Base-by-base conservation (phyloP, 495 filamentous ascomycete species). In the Tricharina praecox region DNA sequence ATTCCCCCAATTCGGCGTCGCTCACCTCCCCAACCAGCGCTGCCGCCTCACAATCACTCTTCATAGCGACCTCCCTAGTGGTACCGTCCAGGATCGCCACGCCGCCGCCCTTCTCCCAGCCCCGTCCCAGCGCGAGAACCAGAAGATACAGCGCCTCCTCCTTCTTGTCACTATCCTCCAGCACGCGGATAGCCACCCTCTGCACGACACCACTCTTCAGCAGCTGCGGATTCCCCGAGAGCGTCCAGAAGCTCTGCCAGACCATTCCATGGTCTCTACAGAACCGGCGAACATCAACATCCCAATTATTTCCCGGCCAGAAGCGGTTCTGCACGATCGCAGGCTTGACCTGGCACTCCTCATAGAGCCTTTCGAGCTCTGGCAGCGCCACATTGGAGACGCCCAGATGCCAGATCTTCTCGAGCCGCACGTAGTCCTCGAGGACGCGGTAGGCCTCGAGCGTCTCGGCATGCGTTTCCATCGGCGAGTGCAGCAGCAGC, bases 161-260 rank as follows among this genome's bases (percentile, higher is more conserved):
- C 1, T 69, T 64, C 4, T 58, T 68, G 18, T 76, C 71, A 0
- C 56, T 53, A 2, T 62, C 59, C n/a, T 53, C 57, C 20, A 24
- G 13, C 25, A 46, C 18, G 15, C 19, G 33, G 11, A 60, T 39
- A 11, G 74, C 74, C 18, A 88, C 54, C 9, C 55, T 59, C 48
- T 53, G 52, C 3, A 86, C 77, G 18, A 70, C 61, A 4, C 53
- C 52, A 24, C 67, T 71, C 34, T 56, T 67, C 23, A 77, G 47
- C 36, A 86, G 65, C 13, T 69, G 61, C 8, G 68, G 73, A 52
- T 90, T 88, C 0, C 72, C 84, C 0, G 75, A 81, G 59, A 90
- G 56, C 1, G 79, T 85, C 82, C 82, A 85, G 64, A 85, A 88
- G 18, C 74, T 70, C 59, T 88, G 81, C 56, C 85, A 88, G 13